phyloP scores from a whole-genome alignment of 179 eudicot genomes.

The Silene noctiflora region DNA sequence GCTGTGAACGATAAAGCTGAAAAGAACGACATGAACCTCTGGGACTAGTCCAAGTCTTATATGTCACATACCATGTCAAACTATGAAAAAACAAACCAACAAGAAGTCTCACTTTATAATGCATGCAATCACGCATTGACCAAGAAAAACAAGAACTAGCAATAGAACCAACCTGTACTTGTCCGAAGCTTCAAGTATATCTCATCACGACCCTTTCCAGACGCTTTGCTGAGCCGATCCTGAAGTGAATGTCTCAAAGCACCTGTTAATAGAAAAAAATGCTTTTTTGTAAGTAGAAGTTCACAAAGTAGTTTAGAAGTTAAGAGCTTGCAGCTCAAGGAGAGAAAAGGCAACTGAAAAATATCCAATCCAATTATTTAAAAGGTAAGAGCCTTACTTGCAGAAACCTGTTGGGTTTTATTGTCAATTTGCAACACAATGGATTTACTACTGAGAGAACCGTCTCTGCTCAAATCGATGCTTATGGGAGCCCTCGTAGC shows the following conservation, averaged over 20 bases:
- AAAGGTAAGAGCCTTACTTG: conserved; percentile 65
- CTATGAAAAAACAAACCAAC: background rate
- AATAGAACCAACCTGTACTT: conserved; percentile 63
- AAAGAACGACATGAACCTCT: conserved; percentile 1
- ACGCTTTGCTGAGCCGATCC: conserved; percentile 87
- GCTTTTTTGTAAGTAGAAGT: background rate
- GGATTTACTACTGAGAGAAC: conserved; percentile 79
- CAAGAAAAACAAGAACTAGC: background rate
- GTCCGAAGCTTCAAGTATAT: conserved; percentile 90
- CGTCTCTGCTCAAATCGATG: conserved; percentile 79
- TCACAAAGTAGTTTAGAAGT: background rate
- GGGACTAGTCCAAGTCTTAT: conserved; percentile 2
- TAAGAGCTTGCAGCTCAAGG: background rate
- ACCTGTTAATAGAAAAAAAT: conserved; percentile 43
- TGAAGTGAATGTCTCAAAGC: conserved; percentile 98
- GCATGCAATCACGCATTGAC: no score
- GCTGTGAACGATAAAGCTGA: background rate
- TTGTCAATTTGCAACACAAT: conserved; percentile 90
- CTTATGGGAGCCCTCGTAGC: conserved; percentile 99
- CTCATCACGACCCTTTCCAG: conserved; percentile 85
- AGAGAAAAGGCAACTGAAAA: background rate
- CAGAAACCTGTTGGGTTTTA: conserved; percentile 91
- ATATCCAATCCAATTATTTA: background rate
- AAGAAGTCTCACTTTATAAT: background rate
- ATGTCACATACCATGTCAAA: conserved; percentile 4